Evolutionary conservation across 441 rosid genomes (phyloP), one percentile per base, ranked within the genome.

Genomic region (Geranium incanum): DNA sequence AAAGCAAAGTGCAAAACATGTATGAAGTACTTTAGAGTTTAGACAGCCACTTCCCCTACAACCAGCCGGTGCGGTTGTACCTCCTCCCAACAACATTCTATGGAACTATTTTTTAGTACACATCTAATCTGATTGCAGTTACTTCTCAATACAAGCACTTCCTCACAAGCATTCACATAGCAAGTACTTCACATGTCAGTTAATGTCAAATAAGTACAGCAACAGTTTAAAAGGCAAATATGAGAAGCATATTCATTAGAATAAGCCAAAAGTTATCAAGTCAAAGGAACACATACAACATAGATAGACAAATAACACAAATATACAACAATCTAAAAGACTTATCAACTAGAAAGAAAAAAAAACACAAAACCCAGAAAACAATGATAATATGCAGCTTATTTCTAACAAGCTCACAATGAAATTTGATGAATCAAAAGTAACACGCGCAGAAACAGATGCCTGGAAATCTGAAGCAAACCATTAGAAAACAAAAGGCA

Each of bases 401-500:
- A n/a, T 4, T 1, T 16, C 23, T 19, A 16, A 57, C 3, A 18
- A 59, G 11, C 21, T 7, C 11, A 19, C 9, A 6, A 59, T 19
- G 65, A 59, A 59, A 59, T 9, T 6, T 50, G 59, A 13, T n/a
- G 11, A 13, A 50, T 0, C 55, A 48, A 11, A 18, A 57, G 6
- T 6, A 15, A 16, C 4, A 55, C 4, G 15, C 18, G 3, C 5
- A 16, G 19, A 57, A 16, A 19, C 63, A 5, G 19, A 57, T 59
- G 65, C 65, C 19, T 59, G 21, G 23, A 19, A 59, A 59, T 59
- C 13, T 59, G 65, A 59, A 59, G 23, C 65, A 59, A 59, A 6
- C 36, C 36, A 59, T 59, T 7, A 8, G 36, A 59, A 59, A 19
- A 59, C 65, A 59, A 59, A 16, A 6, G 11, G 19, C 8, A 6